Evolutionary conservation across 176 grass and related monocot species (phyloP), one percentile per base, ranked within the genome.

Genomic region (Bromus sterilis): DNA sequence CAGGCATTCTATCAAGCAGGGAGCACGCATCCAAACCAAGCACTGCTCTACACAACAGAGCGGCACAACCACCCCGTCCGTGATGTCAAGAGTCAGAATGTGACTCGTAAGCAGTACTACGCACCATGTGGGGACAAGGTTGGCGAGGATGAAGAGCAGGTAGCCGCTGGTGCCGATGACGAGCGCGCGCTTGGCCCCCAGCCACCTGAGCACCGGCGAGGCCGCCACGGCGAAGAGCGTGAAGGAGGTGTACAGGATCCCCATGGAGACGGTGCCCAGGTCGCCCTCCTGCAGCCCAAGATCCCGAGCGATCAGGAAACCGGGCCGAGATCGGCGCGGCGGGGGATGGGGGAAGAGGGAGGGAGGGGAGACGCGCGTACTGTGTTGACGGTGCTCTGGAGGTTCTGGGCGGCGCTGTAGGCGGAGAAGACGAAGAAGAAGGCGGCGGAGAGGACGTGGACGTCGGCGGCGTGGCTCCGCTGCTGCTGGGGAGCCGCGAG

Each of bases 351-450:
- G 13, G 28, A 15, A 0, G 2, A 2, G 41, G 18, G 61, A 23
- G 16, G 16, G 42, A 15, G 6, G 31, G 8, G 74, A 14, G 29
- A 24, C 5, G 20, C 9, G 5, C 37, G 24, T 40, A 98, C 90
- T 34, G 86, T 88, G 85, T 98, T 98, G 65, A 98, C 82, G 24
- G 82, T 90, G 93, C 76, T 95, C 84, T 98, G 56, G 37, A 98
- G 83, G 73, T 98, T 98, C 93, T 98, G 89, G 28, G 87, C 85
- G 30, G 96, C 93, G 74, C 77, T 29, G 73, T 91, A 95, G 23
- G 93, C 93, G 36, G 89, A 95, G 93, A 98, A 98, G 76, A 95
- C 62, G 84, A 93, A 95, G 26, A 98, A 62, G 96, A 98, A 98
- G 11, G 96, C 96, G 0, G 81, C 74, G 43, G 86, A 93, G 76